Base-by-base conservation (phyloP, 2,329 filamentous ascomycete species). In the Neofusicoccum laricinum region DNA sequence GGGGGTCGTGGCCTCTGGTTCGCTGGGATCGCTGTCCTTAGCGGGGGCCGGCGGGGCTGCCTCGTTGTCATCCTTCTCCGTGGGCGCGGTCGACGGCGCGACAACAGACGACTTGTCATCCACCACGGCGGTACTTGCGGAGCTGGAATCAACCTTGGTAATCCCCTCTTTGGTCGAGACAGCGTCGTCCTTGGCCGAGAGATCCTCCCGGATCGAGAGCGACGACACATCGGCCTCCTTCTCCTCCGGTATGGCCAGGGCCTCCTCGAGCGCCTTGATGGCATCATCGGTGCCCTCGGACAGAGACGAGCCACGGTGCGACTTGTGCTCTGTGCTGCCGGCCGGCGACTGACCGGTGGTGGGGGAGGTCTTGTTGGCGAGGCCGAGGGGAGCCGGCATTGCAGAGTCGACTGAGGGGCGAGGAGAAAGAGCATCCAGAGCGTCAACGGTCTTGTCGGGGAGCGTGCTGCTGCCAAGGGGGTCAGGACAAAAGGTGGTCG, bases 241-340 rank as follows among this genome's bases (percentile, higher is more conserved):
- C 7, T 48, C 75, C 65, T 76, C 73, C 11, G 68, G 30, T 51
- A 73, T 73, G 19, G 69, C 62, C 41, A 68, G 66, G 30, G 69
- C 68, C 48, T 71, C 38, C 66, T 76, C 76, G n/a, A 73, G 65
- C 58, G 68, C 64, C 67, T 74, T 75, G 40, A 74, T 72, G 59
- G 72, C 73, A 45, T 74, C 72, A 49, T 70, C 61, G 21, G 68
- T 68, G 30, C 69, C 71, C 11, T 50, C 59, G 45, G 67, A 68
- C 10, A 76, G 65, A 34, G 67, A 68, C 25, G 69, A 68, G 3
- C 71, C 71, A 40, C 69, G 70, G 66, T 73, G 70, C n/a, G 25
- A 50, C 63, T 40, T 65, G 63, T 40, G 30, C 45, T 65, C 48
- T 66, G 61, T 38, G 15, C 45, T 59, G 25, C 36, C 25, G 21